Conservation (phyloP, 1,284 basidiomycete species). For the Trichosporon ovoides region DNA sequence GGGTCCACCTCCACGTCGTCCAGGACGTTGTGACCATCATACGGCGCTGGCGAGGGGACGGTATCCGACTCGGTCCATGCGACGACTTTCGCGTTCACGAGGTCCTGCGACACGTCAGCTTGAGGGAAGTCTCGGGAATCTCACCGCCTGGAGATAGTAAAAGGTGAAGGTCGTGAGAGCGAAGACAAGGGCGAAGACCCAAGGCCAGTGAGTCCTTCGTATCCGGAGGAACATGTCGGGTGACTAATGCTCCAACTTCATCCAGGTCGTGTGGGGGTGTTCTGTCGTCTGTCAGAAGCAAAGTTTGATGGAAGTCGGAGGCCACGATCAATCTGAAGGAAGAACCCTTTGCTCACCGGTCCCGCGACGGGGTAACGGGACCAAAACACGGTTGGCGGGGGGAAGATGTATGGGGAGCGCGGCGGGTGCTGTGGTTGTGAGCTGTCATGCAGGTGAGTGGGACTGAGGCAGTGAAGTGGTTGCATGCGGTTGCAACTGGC, state of each 20-base stretch:
- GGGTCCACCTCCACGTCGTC: neutral
- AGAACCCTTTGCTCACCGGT: too few species aligned
- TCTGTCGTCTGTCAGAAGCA: neutral
- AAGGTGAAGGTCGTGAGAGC: neutral
- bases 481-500: too few species aligned
- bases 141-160: neutral
- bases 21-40: neutral
- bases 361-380: too few species aligned
- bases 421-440: too few species aligned
- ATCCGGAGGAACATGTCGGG: neutral
- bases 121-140: neutral
- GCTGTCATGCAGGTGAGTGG: too few species aligned
- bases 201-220: slow-evolving; percentile 2
- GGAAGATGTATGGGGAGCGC: too few species aligned
- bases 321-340: neutral
- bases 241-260: neutral
- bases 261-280: neutral
- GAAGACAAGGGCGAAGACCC: neutral
- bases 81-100: neutral
- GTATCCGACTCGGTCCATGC: neutral
- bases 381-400: too few species aligned
- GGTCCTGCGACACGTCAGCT: neutral
- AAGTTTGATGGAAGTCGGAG: neutral
- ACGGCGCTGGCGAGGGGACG: neutral
- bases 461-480: too few species aligned